phyloP scores from a whole-genome alignment of 2,329 filamentous ascomycete species.

The Emericellopsis cladophorae region DNA sequence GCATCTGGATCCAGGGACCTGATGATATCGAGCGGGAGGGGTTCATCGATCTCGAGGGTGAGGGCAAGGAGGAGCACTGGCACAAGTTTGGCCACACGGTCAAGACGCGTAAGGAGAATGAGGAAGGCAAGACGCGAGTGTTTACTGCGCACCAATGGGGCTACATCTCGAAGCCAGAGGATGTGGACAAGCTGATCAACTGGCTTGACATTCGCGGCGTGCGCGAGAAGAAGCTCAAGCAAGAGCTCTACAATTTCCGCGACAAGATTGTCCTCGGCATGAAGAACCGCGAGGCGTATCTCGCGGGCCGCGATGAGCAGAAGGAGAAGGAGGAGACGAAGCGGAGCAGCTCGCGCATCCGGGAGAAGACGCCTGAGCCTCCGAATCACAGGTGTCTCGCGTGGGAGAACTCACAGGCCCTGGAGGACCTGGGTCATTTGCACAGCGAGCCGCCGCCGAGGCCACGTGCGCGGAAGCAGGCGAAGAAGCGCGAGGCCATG shows the following conservation, averaged over 20 bases:
- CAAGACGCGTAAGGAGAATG: conserved; percentile 68
- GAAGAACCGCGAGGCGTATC: conserved; percentile 64
- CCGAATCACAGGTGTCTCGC: conserved; percentile 33
- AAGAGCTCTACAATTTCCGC: conserved; percentile 68
- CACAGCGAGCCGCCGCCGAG: conserved; percentile 39
- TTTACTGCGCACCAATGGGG: conserved; percentile 76
- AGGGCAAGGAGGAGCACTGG: conserved; percentile 64
- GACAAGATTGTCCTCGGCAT: conserved; percentile 70
- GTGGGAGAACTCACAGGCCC: conserved; percentile 44
- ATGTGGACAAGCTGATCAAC: conserved; percentile 64
- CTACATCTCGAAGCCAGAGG: conserved; percentile 71
- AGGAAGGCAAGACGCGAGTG: conserved; percentile 75
- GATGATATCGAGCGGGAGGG: conserved; percentile 78
- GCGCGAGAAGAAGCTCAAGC: conserved; percentile 77
- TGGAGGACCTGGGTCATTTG: conserved; percentile 44
- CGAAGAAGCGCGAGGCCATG: conserved; percentile 34
- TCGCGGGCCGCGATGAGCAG: conserved; percentile 21
- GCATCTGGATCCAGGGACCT: conserved; percentile 92
- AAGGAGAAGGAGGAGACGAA: conserved; percentile 26
- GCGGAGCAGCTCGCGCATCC: conserved; percentile 31
- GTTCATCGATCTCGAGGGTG: conserved; percentile 66
- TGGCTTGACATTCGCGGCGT: conserved; percentile 84
- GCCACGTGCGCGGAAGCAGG: conserved; percentile 35
- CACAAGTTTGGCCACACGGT: conserved; percentile 71
- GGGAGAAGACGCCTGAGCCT: conserved; percentile 33